Percentiles rank a stretch among this genome's conserved stretches.
These are phyloP conservation scores for Mallotus repandus DNA, from an alignment of 441 rosid species.

Conservation along the genomic window DNA sequence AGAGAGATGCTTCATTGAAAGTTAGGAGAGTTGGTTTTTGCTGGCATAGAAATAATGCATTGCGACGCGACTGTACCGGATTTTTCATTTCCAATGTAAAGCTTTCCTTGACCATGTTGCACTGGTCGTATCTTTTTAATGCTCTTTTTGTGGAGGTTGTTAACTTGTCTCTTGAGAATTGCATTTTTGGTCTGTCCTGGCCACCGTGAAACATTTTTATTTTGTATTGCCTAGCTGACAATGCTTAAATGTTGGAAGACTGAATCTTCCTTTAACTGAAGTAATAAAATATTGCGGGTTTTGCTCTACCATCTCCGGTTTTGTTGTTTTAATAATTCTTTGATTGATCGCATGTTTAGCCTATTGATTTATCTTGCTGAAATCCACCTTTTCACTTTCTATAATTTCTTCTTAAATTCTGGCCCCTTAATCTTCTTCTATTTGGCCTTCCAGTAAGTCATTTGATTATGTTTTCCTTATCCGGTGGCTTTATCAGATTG, in stretches of 20 bases:
- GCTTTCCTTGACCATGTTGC: conserved; percentile 21
- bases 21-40: conserved; percentile 21
- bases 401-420: too few species aligned
- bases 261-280: conserved; percentile 14
- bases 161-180: conserved; percentile 17
- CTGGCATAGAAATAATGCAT: conserved; percentile 33
- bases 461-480: not conserved
- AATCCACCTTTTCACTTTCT: too few species aligned
- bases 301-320: not conserved
- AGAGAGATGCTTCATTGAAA: conserved; percentile 21
- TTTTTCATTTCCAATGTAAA: conserved; percentile 19
- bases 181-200: not conserved
- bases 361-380: too few species aligned
- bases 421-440: not conserved
- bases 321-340: not conserved
- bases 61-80: conserved; percentile 12
- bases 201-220: not conserved
- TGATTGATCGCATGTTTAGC: not conserved
- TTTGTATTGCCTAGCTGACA: conserved; percentile 3
- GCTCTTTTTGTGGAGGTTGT: not conserved
- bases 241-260: conserved; percentile 19
- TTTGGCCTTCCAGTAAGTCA: not conserved
- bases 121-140: conserved; percentile 1
- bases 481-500: not conserved
- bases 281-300: conserved; percentile 13